Evolutionary conservation across 257 asterid species (phyloP), one percentile per base, ranked within the genome.

Genomic region (Ligustrum vulgare): DNA sequence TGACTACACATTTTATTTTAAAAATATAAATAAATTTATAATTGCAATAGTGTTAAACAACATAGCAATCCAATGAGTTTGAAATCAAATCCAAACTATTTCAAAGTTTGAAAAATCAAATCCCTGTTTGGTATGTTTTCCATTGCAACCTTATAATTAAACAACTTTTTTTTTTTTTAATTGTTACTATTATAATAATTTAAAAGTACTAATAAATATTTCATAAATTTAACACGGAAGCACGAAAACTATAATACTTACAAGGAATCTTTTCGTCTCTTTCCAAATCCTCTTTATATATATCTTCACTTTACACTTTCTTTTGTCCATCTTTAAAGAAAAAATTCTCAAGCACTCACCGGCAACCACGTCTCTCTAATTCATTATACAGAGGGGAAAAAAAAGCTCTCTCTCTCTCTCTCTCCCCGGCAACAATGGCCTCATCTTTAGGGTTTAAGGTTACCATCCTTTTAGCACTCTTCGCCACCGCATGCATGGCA

Each of bases 401-500:
- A 41, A 10, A 62, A 37, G 22, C n/a, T 13, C 1, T 3, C 54
- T 39, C 1, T 45, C 10, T 34, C n/a, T 13, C 1, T 3, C 54
- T 39, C 1, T 45, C 10, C 25, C 41, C 16, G 45, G 58, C 39
- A 32, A 56, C 67, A 22, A 85, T 84, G 92, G 86, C 81, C 68
- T 78, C 86, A 18, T 63, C 82, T 3, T 64, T 79, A 34, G 71
- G 75, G 11, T 69, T 86, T 20, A 86, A 83, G 80, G 45, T 85
- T 45, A 16, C 89, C 71, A 62, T 91, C 69, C 74, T 89, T 72
- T 8, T 91, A 16, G 89, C 91, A 3, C 86, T 89, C 72, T 32
- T 89, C 10, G 78, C 85, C 84, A 79, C 92, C 72, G 77, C 91
- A 4, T 89, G 91, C 78, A 58, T 79, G 80, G 95, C 95, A 0